Evolutionary conservation across 495 filamentous ascomycete genomes (phyloP).

Genomic region (Lepidopterella palustris): DNA sequence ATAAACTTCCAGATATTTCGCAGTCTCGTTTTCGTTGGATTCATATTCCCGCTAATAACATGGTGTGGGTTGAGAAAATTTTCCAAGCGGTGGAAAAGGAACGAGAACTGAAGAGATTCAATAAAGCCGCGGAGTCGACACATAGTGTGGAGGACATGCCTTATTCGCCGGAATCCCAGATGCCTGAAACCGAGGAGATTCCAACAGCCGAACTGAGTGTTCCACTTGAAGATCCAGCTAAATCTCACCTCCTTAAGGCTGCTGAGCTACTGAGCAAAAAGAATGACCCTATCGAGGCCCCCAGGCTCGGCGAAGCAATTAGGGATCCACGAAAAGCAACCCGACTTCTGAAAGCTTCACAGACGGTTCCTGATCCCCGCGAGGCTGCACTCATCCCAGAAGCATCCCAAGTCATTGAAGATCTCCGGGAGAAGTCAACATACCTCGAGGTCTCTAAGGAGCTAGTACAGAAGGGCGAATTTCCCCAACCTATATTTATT

Average conservation of each 20-base stretch:
- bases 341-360: not conserved
- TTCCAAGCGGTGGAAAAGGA: conserved; percentile 7
- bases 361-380: not conserved
- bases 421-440: not conserved
- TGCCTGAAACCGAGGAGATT: not conserved
- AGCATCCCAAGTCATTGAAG: not conserved
- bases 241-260: conserved; percentile 1
- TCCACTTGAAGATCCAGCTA: not conserved
- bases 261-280: not conserved
- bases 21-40: conserved; percentile 52
- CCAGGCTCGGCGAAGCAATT: not conserved
- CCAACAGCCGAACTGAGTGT: not conserved
- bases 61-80: conserved; percentile 47
- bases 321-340: not conserved
- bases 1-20: not conserved
- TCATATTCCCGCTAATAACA: conserved; percentile 57
- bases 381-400: not conserved
- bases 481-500: not conserved
- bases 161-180: no score
- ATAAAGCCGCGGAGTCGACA: not conserved
- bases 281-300: not conserved
- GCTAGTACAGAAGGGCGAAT: not conserved
- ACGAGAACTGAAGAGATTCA: not conserved
- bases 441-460: not conserved
- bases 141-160: no score